A percentile compares a stretch with the other conserved stretches of the same genome.
These are phyloP conservation scores for Bryoglossum gracile DNA, from an alignment of 495 filamentous ascomycete species.

Conservation along the genomic window DNA sequence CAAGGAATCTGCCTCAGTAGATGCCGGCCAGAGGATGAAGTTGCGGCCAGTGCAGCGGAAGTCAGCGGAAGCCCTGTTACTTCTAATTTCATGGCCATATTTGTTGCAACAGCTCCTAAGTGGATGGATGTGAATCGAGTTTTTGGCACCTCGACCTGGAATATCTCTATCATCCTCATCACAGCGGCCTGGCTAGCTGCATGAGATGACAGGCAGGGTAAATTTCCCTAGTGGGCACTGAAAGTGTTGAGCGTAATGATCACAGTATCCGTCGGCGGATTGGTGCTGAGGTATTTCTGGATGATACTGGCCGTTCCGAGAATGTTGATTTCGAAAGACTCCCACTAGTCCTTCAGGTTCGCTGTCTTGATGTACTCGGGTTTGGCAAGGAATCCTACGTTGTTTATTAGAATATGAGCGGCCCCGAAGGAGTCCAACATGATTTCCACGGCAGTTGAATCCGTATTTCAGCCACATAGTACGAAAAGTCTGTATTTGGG, in stretches of 20 bases:
- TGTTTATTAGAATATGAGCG: background rate
- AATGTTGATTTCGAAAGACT: background rate
- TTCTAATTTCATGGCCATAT: background rate
- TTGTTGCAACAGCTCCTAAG: background rate
- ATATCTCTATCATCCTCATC: background rate
- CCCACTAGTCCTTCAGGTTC: background rate
- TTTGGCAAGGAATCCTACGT: background rate
- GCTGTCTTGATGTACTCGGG: background rate
- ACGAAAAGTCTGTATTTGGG: background rate
- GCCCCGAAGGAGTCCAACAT: background rate
- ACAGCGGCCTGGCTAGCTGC: background rate
- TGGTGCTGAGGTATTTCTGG: background rate
- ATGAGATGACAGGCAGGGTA: background rate
- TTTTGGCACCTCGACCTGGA: background rate
- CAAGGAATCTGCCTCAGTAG: background rate
- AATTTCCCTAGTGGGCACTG: background rate
- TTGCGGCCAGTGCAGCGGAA: background rate
- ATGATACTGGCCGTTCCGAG: background rate
- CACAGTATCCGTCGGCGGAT: background rate
- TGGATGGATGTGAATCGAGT: background rate
- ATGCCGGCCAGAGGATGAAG: background rate
- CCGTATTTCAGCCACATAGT: background rate
- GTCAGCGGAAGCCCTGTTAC: background rate
- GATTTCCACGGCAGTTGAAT: background rate
- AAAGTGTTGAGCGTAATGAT: background rate